Conservation (phyloP, 1,284 basidiomycete species). For the Cryptococcus sp. region DNA sequence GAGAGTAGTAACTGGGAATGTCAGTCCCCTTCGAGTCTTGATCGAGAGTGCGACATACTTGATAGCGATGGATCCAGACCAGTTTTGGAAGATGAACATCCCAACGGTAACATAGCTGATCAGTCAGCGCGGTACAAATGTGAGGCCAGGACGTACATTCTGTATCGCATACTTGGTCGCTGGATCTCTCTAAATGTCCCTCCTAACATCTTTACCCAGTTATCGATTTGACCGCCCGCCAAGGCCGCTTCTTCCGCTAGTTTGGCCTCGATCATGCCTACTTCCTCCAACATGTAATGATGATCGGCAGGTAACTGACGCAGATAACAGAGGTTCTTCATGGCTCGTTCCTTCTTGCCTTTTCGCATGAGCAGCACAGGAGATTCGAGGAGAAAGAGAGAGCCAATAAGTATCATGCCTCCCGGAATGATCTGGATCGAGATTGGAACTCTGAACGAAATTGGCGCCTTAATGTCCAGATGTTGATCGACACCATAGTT, state of each 20-base stretch:
- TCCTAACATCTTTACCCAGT: slow-evolving; percentile 19
- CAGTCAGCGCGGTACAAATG: no score
- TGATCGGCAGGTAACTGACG: slow-evolving; percentile 47
- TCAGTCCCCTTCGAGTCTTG: no score
- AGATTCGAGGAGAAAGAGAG: slow-evolving; percentile 52
- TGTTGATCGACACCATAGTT: slow-evolving; percentile 50
- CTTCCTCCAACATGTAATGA: slow-evolving; percentile 46
- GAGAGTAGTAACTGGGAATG: slow-evolving; percentile 38
- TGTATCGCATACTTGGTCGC: slow-evolving; percentile 24
- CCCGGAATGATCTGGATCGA: slow-evolving; percentile 56
- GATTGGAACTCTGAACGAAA: slow-evolving; percentile 52
- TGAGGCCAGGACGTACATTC: no score
- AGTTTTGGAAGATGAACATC: slow-evolving; percentile 34
- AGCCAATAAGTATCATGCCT: slow-evolving; percentile 49
- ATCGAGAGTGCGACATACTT: no score
- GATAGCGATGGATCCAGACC: slow-evolving; percentile 27
- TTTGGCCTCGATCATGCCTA: slow-evolving; percentile 19
- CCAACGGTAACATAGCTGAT: slow-evolving; percentile 13
- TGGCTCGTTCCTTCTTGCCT: slow-evolving; percentile 46
- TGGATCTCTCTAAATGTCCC: slow-evolving; percentile 23
- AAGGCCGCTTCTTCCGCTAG: slow-evolving; percentile 30
- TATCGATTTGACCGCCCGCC: slow-evolving; percentile 8
- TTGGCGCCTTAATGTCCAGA: slow-evolving; percentile 34
- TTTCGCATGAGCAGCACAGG: slow-evolving; percentile 54
- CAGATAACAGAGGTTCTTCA: slow-evolving; percentile 48